phyloP scores from a whole-genome alignment of 2,329 filamentous ascomycete genomes.

The Fusarium haematococcum region DNA sequence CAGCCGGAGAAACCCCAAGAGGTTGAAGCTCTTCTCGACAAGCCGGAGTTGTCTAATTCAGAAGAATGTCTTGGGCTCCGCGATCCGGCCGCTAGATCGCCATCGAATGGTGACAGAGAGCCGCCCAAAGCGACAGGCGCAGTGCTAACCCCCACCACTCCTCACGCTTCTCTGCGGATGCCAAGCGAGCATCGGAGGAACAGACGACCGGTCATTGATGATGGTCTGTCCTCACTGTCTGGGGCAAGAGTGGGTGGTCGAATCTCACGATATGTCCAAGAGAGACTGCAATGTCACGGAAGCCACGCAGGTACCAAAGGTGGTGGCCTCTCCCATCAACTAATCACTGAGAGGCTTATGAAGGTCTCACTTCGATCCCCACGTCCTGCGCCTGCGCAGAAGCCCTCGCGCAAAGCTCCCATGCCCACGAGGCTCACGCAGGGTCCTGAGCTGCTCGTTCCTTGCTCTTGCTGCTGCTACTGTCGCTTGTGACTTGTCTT shows the following conservation, averaged over 20 bases:
- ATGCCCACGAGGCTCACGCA: slow-evolving; percentile 41
- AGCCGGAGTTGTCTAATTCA: neutral
- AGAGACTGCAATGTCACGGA: slow-evolving; percentile 37
- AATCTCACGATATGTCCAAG: slow-evolving; percentile 6
- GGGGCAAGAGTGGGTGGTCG: slow-evolving; percentile 1
- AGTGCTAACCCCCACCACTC: slow-evolving; percentile 8
- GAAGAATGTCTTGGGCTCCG: slow-evolving; percentile 14
- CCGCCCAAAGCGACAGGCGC: slow-evolving; percentile 43
- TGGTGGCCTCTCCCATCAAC: slow-evolving; percentile 13
- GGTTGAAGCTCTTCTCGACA: slow-evolving; percentile 4
- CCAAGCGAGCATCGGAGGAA: slow-evolving; percentile 28
- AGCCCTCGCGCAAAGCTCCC: slow-evolving; percentile 17
- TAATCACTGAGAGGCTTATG: slow-evolving; percentile 1
- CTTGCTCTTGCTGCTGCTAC: slow-evolving; percentile 34
- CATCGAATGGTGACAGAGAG: slow-evolving; percentile 22
- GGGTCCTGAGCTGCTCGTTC: slow-evolving; percentile 37
- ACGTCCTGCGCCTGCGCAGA: slow-evolving; percentile 24
- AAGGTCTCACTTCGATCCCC: slow-evolving; percentile 25
- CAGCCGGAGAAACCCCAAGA: slow-evolving; percentile 13
- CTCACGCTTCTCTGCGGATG: slow-evolving; percentile 10
- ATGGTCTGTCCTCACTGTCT: slow-evolving; percentile 6
- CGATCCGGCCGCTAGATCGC: slow-evolving; percentile 17
- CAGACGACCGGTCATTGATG: slow-evolving; percentile 10
- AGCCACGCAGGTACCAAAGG: slow-evolving; percentile 43
- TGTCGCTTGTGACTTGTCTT: slow-evolving; percentile 32